Evolutionary conservation across 1,284 basidiomycete species (phyloP).

Genomic region (Trametes hirsuta): DNA sequence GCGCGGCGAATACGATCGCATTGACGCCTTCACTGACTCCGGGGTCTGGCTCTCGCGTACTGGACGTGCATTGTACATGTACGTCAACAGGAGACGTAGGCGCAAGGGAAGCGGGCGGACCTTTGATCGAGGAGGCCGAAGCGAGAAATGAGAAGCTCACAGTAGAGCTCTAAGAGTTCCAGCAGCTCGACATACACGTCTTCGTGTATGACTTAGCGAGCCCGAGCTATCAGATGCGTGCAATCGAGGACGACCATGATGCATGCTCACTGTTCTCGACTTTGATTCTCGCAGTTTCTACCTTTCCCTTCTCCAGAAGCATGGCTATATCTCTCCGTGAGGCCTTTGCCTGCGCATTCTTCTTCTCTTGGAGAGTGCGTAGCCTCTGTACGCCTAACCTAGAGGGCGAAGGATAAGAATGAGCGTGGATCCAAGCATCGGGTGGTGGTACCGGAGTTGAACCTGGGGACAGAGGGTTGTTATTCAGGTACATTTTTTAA

Average conservation of each 20-base stretch:
- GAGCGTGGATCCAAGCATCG: slow-evolving; percentile 21
- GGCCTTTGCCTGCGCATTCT: slow-evolving; percentile 88
- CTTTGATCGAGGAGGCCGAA: slow-evolving; percentile 90
- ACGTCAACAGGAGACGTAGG: slow-evolving; percentile 2
- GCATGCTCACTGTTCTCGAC: slow-evolving; percentile 70
- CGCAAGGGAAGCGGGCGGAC: slow-evolving; percentile 44
- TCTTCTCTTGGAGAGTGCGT: slow-evolving; percentile 91
- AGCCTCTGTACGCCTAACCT: slow-evolving; percentile 92
- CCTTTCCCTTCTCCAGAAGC: slow-evolving; percentile 76
- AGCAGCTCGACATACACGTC: slow-evolving; percentile 86
- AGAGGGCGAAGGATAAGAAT: slow-evolving; percentile 22
- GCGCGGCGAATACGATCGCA: slow-evolving; percentile 89
- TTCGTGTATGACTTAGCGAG: slow-evolving; percentile 75
- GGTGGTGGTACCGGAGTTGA: slow-evolving; percentile 59
- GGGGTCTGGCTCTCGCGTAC: slow-evolving; percentile 82
- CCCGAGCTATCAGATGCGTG: neutral
- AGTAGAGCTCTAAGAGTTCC: slow-evolving; percentile 93
- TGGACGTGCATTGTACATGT: slow-evolving; percentile 34
- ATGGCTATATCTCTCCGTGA: slow-evolving; percentile 79
- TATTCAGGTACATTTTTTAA: neutral
- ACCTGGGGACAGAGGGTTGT: slow-evolving; percentile 44
- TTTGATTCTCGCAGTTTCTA: slow-evolving; percentile 85
- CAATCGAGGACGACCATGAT: neutral
- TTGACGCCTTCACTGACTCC: slow-evolving; percentile 76
- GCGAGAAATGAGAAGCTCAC: slow-evolving; percentile 89